Conservation (phyloP, 1,284 basidiomycete genomes). For the Peniophora sp. region DNA sequence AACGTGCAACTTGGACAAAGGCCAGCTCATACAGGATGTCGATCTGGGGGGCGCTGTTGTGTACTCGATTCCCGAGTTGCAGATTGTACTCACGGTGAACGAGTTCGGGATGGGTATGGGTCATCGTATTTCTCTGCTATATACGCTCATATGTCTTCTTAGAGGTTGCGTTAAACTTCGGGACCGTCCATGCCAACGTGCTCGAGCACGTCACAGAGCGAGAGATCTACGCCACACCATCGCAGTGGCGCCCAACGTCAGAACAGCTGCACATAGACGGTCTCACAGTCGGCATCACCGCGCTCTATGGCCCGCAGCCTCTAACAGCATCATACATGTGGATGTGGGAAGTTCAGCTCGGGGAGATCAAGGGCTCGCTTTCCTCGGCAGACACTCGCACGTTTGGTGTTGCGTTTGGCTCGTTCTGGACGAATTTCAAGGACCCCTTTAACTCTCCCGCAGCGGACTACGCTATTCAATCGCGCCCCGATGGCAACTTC, state of each 20-base stretch:
- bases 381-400: slow-evolving; percentile 49
- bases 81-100: slow-evolving; percentile 70
- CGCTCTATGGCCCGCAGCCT: slow-evolving; percentile 83
- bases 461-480: slow-evolving; percentile 49
- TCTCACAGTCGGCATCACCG: slow-evolving; percentile 75
- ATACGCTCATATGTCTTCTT: slow-evolving; percentile 18
- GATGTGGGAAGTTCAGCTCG: slow-evolving; percentile 78
- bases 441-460: slow-evolving; percentile 81
- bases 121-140: slow-evolving; percentile 5
- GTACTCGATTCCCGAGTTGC: slow-evolving; percentile 58
- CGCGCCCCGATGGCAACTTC: slow-evolving; percentile 68
- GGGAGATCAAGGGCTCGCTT: slow-evolving; percentile 50
- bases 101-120: slow-evolving; percentile 81
- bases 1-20: slow-evolving; percentile 17
- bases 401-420: slow-evolving; percentile 44
- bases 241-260: slow-evolving; percentile 17
- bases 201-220: slow-evolving; percentile 41
- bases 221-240: slow-evolving; percentile 23
- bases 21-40: slow-evolving; percentile 14
- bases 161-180: slow-evolving; percentile 73
- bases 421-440: slow-evolving; percentile 62
- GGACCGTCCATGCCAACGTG: slow-evolving; percentile 48
- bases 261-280: slow-evolving; percentile 58
- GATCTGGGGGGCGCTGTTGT: slow-evolving; percentile 49
- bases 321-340: slow-evolving; percentile 82